phyloP scores from a whole-genome alignment of 345 rosid genomes.

The Bruguiera sexangula region DNA sequence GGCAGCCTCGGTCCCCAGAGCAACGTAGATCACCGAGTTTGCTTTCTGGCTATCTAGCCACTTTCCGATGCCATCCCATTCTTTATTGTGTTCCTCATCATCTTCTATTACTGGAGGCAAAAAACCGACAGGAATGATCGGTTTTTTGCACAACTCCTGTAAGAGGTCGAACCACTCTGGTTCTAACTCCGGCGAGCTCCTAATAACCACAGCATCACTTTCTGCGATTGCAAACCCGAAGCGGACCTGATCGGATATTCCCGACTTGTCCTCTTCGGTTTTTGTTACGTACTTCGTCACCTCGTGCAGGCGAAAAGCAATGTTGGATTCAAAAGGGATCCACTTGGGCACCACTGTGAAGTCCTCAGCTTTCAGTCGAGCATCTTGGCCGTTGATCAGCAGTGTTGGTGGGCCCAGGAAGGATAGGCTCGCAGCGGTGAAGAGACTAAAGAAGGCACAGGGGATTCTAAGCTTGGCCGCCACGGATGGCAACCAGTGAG shows the following conservation, averaged over 20 bases:
- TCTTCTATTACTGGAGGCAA: slow-evolving; percentile 29
- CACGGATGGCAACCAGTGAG: slow-evolving; percentile 41
- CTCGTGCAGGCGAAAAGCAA: slow-evolving; percentile 29
- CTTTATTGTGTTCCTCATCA: slow-evolving; percentile 17
- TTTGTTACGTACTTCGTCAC: slow-evolving; percentile 37
- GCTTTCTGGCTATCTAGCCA: slow-evolving; percentile 41
- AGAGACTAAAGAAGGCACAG: slow-evolving; percentile 28
- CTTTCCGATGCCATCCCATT: slow-evolving; percentile 26
- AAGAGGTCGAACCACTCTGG: slow-evolving; percentile 50
- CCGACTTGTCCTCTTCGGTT: slow-evolving; percentile 34
- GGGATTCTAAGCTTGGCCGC: slow-evolving; percentile 24
- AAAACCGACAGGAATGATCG: slow-evolving; percentile 44
- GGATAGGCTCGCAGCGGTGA: slow-evolving; percentile 13
- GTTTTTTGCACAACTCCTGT: slow-evolving; percentile 28
- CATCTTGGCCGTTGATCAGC: slow-evolving; percentile 10
- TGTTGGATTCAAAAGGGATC: slow-evolving; percentile 24
- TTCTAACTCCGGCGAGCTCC: slow-evolving; percentile 44
- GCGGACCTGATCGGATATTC: slow-evolving; percentile 42
- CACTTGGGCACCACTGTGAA: slow-evolving; percentile 30
- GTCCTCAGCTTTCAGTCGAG: slow-evolving; percentile 22
- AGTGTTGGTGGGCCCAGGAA: slow-evolving; percentile 18
- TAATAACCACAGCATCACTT: slow-evolving; percentile 40
- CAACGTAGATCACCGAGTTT: slow-evolving; percentile 44
- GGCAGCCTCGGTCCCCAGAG: slow-evolving; percentile 44
- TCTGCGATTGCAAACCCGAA: slow-evolving; percentile 29